A percentile compares a stretch with the other conserved stretches of the same genome.
Conservation (phyloP, 768 basidiomycete genomes). For the Rhodotorula toruloides region DNA sequence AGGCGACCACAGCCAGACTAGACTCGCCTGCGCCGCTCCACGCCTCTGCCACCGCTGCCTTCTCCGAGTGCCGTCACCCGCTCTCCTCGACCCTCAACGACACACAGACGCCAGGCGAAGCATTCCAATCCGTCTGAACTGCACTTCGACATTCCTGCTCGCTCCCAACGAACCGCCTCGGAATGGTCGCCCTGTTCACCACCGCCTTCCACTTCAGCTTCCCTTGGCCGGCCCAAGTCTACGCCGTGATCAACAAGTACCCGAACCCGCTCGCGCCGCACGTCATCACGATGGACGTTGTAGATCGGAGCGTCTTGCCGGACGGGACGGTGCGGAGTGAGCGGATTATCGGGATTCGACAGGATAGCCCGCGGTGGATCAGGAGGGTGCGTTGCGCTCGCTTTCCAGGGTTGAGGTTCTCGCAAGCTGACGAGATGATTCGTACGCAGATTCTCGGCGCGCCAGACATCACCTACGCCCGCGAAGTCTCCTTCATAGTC, state of each 20-base stretch:
- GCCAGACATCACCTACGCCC: conserved; percentile 33
- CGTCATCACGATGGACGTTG: conserved; percentile 36
- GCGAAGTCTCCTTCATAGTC: conserved; percentile 38
- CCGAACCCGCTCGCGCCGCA: conserved; percentile 38
- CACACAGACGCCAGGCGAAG: too few relatives aligned
- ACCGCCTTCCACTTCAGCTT: conserved; percentile 28
- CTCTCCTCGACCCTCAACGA: too few relatives aligned
- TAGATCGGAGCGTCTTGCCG: conserved; percentile 19
- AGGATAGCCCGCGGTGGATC: conserved; percentile 37
- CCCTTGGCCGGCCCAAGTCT: conserved; percentile 37
- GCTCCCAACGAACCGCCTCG: too few relatives aligned
- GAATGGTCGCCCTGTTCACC: conserved; percentile 35
- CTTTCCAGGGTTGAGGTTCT: background rate
- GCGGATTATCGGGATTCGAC: conserved; percentile 32
- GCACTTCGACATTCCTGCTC: too few relatives aligned
- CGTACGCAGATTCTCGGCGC: conserved; percentile 30
- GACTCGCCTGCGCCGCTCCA: too few relatives aligned
- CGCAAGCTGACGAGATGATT: background rate
- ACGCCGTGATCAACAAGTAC: conserved; percentile 39
- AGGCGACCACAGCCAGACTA: too few relatives aligned
- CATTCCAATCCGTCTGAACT: too few relatives aligned
- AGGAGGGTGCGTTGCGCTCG: conserved; percentile 14
- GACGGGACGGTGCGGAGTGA: conserved; percentile 38
- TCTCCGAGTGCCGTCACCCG: too few relatives aligned
- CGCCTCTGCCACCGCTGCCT: too few relatives aligned